These are phyloP conservation scores for Polyporus tsugae DNA, from an alignment of 1,284 basidiomycete genomes.

Conservation along the genomic window DNA sequence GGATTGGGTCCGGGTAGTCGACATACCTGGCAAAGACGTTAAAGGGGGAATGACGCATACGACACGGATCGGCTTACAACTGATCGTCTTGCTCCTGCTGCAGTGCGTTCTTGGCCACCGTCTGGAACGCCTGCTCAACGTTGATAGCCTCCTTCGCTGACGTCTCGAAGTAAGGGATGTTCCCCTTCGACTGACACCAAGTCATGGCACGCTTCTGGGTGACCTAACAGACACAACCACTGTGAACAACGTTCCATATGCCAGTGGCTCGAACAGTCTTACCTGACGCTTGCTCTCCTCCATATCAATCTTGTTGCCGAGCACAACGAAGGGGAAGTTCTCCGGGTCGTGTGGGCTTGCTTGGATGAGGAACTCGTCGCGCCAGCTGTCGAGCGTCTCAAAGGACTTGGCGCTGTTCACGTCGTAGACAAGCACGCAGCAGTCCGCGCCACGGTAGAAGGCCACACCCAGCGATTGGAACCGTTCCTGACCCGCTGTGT, in stretches of 20 bases:
- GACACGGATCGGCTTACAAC: slow-evolving; percentile 66
- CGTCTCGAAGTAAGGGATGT: slow-evolving; percentile 99
- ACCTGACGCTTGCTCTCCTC: slow-evolving; percentile 99
- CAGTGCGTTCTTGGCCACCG: slow-evolving; percentile 97
- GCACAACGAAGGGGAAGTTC: slow-evolving; percentile 98
- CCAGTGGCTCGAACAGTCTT: slow-evolving; percentile 34
- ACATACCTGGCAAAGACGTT: slow-evolving; percentile 74
- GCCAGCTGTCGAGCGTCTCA: slow-evolving; percentile 97
- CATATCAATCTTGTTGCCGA: slow-evolving; percentile 99
- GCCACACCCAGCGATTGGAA: slow-evolving; percentile 99
- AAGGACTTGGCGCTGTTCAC: slow-evolving; percentile 99
- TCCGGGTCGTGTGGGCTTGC: slow-evolving; percentile 98
- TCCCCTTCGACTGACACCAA: slow-evolving; percentile 99
- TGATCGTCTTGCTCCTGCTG: slow-evolving; percentile 98
- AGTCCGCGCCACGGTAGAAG: slow-evolving; percentile 99
- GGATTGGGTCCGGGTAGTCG: slow-evolving; percentile 99
- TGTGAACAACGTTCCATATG: slow-evolving; percentile 1
- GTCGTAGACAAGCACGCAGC: slow-evolving; percentile 99
- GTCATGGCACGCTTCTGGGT: slow-evolving; percentile 99
- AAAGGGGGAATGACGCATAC: not conserved
- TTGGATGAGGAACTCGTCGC: slow-evolving; percentile 97
- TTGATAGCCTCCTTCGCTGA: slow-evolving; percentile 99
- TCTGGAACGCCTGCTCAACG: slow-evolving; percentile 99
- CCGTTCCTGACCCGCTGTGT: slow-evolving; percentile 98
- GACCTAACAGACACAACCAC: slow-evolving; percentile 62